Evolutionary conservation across 257 asterid genomes (phyloP).

Genomic region (Cynanchum wilfordii): DNA sequence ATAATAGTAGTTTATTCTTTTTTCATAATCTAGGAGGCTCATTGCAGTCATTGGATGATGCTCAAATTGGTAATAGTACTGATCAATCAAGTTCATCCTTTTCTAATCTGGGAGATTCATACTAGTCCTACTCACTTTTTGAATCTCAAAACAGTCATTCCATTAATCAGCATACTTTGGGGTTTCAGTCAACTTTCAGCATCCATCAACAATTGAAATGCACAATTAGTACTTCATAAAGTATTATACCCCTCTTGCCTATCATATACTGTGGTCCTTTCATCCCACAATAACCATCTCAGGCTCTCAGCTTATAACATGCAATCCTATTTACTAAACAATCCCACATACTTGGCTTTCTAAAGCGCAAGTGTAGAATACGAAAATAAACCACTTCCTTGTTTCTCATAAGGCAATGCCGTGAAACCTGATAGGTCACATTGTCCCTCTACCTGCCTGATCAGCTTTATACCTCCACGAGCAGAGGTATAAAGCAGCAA

Average conservation of each 20-base stretch:
- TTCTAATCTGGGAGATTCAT: neutral
- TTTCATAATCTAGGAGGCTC: neutral
- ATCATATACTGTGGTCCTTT: neutral
- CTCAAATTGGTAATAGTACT: neutral
- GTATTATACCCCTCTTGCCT: neutral
- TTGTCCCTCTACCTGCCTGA: neutral
- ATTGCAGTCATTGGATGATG: neutral
- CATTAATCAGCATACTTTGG: neutral
- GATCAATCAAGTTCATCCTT: neutral
- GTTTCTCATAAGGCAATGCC: neutral
- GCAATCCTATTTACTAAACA: neutral
- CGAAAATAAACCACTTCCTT: neutral
- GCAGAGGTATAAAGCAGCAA: neutral
- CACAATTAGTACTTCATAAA: neutral
- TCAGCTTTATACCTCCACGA: neutral
- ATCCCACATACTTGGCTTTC: neutral
- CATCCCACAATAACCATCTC: neutral
- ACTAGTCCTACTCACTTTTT: neutral
- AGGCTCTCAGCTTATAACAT: neutral
- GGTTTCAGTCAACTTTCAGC: neutral
- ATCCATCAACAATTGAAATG: neutral
- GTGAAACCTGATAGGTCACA: neutral
- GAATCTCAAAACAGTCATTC: neutral
- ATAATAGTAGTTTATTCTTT: neutral
- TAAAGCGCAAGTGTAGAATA: neutral